Evolutionary conservation across 140 eudicot genomes (phyloP), one percentile per base, ranked within the genome.

Genomic region (Artemisia princeps): DNA sequence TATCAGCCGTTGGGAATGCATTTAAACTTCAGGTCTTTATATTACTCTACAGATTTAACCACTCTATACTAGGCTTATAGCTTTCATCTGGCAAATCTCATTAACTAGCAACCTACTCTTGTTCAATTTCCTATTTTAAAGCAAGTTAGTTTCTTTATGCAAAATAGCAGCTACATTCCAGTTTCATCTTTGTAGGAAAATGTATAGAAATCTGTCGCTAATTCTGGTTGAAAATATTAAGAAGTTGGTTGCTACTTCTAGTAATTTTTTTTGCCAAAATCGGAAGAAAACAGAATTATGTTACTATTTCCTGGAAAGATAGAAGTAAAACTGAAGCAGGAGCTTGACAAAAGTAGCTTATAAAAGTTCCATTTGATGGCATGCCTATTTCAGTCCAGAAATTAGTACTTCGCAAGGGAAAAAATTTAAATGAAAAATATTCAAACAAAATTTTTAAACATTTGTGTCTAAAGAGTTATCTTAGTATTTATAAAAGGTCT

Each of bases 1-100:
- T 92, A 55, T 92, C 98, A 73, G 98, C 98, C 49, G 82, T 92
- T 64, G 98, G 98, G 24, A 92, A 86, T 73, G 96, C 98, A 15
- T 92, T 92, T 72, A 92, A 88, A 80, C 86, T 91, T 74, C 95
- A 90, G 95, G 97, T 90, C 33, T 10, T 69, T 40, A 52, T 61
- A 54, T 19, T 24, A 45, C 20, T 13, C n/a, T 49, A 9, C 8
- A 42, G 3, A 28, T 73, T 67, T 10, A 65, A 50, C 62, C 69
- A 33, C 51, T 11, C 60, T 51, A 37, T 37, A 2, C 0, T 26
- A 26, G 33, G 33, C 33, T 26, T 6, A 37, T 37, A 37, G 44
- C 44, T 60, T 22, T 20, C n/a, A 15, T 44, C 16, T 6, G 22
- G 15, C 58, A 49, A 52, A 52, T 55, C 40, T 46, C 72, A 53